Evolutionary conservation across 139 green algal genomes (phyloP).

Genomic region (Closterium sp.): DNA sequence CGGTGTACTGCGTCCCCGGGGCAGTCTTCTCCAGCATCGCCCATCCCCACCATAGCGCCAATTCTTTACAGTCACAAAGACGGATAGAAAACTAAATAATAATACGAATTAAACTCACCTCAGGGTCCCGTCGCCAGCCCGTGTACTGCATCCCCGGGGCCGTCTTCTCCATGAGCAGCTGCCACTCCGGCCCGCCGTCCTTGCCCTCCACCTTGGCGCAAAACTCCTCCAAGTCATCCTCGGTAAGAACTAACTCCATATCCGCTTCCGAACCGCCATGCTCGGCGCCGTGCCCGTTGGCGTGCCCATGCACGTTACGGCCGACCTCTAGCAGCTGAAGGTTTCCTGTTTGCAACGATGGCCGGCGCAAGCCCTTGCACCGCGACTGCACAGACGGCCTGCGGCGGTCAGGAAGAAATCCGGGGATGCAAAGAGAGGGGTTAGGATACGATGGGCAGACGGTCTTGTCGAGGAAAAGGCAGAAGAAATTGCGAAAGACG

Average conservation of each 20-base stretch:
- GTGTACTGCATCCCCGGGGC: conserved; percentile 17
- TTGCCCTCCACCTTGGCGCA: conserved; percentile 7
- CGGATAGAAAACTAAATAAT: too few species aligned
- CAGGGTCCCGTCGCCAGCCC: conserved; percentile 25
- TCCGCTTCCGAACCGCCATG: background rate
- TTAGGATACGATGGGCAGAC: background rate
- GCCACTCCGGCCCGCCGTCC: conserved; percentile 22
- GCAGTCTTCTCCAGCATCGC: too few species aligned
- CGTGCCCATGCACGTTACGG: background rate
- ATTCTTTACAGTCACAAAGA: too few species aligned
- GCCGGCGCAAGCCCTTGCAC: background rate
- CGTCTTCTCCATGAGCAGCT: conserved; percentile 42
- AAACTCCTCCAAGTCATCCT: conserved; percentile 43
- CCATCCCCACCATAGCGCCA: too few species aligned
- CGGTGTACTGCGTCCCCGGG: too few species aligned
- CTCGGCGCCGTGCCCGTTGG: background rate
- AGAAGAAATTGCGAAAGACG: background rate
- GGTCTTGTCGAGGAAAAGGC: background rate
- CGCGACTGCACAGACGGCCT: background rate
- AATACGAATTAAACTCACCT: too few species aligned
- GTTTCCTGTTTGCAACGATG: background rate
- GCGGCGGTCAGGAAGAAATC: background rate
- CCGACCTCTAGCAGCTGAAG: background rate
- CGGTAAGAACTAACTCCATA: conserved; percentile 9
- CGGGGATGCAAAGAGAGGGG: too few species aligned